Evolutionary conservation across 345 rosid species (phyloP), one percentile per base, ranked within the genome.

Genomic region (Populus tremula): DNA sequence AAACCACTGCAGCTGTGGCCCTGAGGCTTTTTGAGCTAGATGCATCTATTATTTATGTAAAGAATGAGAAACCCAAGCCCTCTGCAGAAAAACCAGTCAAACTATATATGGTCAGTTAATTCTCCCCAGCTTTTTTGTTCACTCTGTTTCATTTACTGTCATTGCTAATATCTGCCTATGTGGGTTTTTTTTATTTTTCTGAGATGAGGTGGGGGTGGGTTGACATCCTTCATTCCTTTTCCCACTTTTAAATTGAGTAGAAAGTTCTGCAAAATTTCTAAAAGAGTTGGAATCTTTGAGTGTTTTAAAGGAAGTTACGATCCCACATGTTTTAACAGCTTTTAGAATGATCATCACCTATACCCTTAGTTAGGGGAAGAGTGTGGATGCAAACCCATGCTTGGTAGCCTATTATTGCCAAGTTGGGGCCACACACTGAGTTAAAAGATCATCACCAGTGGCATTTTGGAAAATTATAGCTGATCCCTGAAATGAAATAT

Each of bases 1-100:
- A 82, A 85, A 90, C 98, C 45, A 82, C 87, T 72, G 86, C 96
- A 65, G 99, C 98, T 39, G 91, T 89, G 70, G 95, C 94, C 82
- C 73, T 92, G 80, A 90, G 99, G 86, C 94, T 96, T 82, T 84
- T 87, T 53, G 98, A 94, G 78, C 87, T 96, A 41, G 98, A 94
- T 78, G 78, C 87, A 13, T 91, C 91, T 49, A 83, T 94, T 74
- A 67, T 80, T 63, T 92, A 89, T 23, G 77, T 84, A 70, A 87
- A 84, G 85, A 87, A 78, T 31, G 97, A 88, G 85, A 89, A 89
- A 86, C 83, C 84, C 56, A 90, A 86, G 71, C 79, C 86, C 77
- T 79, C 67, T 2, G 90, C 80, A 69, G 93, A 86, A 71, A 88
- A 84, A 72, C 80, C 86, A n/a, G 75, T 77, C 59, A 75, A 79